A percentile compares a stretch with the other conserved stretches of the same genome.
Evolutionary conservation across 805 yeast genomes (phyloP).

Genomic region (Diddensiella caesifluorescens): DNA sequence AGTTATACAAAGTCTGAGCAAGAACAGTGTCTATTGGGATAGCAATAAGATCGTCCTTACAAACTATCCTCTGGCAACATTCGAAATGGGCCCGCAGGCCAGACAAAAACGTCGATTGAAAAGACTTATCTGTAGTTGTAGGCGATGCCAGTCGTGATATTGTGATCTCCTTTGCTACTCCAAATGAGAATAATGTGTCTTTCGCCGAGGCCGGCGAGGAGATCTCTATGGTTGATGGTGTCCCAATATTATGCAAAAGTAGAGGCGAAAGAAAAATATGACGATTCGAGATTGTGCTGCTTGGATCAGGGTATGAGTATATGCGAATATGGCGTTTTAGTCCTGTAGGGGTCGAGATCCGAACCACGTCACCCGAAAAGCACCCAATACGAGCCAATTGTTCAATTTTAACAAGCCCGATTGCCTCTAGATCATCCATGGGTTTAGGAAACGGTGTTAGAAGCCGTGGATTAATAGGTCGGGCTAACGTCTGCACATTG

Average conservation of each 20-base stretch:
- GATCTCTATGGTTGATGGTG: slow-evolving; percentile 29
- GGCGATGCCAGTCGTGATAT: slow-evolving; percentile 67
- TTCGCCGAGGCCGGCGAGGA: slow-evolving; percentile 46
- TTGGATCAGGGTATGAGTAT: slow-evolving; percentile 63
- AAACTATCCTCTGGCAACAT: slow-evolving; percentile 50
- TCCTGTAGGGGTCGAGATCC: slow-evolving; percentile 11
- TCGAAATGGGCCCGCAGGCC: slow-evolving; percentile 62
- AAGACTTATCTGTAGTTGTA: slow-evolving; percentile 55
- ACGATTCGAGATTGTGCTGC: slow-evolving; percentile 38
- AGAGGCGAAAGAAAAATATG: slow-evolving; percentile 59
- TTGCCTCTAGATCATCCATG: slow-evolving; percentile 43
- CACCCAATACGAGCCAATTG: slow-evolving; percentile 55
- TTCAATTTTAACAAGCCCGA: slow-evolving; percentile 42
- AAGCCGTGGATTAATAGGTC: slow-evolving; percentile 13
- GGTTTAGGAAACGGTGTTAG: slow-evolving; percentile 22
- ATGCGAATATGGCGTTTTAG: slow-evolving; percentile 38
- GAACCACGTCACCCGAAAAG: slow-evolving; percentile 63
- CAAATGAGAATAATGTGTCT: slow-evolving; percentile 1
- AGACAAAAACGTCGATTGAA: slow-evolving; percentile 55
- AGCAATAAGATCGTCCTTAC: slow-evolving; percentile 65
- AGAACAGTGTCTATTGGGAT: slow-evolving; percentile 67
- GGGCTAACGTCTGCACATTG: slow-evolving; percentile 4
- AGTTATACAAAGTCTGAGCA: slow-evolving; percentile 47
- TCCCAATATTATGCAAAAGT: slow-evolving; percentile 44
- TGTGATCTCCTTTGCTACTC: slow-evolving; percentile 53